These are phyloP conservation scores for Boletus vermiculosoides DNA, from an alignment of 768 basidiomycete species.

Conservation along the genomic window DNA sequence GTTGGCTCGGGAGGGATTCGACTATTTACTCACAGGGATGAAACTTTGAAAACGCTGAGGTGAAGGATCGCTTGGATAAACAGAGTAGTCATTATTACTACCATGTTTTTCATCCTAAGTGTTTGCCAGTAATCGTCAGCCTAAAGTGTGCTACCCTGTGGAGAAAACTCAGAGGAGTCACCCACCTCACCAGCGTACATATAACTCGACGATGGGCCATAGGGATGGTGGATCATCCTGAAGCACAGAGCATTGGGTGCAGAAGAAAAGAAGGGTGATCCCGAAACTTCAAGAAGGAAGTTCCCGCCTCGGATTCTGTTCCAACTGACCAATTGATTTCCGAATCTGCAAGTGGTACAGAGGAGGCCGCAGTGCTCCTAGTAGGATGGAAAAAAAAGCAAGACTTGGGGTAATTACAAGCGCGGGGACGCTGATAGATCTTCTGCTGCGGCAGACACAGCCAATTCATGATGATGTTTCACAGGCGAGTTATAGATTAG, in stretches of 20 bases:
- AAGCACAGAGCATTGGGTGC: constrained; percentile 19
- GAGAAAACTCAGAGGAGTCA: background rate
- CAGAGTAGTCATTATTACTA: background rate
- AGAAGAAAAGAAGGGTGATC: constrained; percentile 3
- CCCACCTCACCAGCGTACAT: constrained; percentile 27
- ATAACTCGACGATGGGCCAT: constrained; percentile 28
- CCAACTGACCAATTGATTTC: constrained; percentile 1
- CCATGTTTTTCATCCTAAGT: constrained; percentile 11
- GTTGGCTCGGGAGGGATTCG: background rate
- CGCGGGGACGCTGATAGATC: constrained; percentile 1
- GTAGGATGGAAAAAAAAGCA: background rate
- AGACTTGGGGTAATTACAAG: background rate
- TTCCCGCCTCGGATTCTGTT: background rate
- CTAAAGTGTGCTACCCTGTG: background rate
- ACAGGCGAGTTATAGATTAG: background rate
- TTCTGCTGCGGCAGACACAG: background rate
- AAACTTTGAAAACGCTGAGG: constrained; percentile 28
- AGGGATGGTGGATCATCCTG: constrained; percentile 33
- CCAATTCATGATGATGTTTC: background rate
- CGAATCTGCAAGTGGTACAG: background rate
- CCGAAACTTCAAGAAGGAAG: background rate
- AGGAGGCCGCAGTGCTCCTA: background rate
- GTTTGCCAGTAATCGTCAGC: background rate
- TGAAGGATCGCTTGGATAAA: background rate
- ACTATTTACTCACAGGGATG: constrained; percentile 20